Evolutionary conservation across 1,284 basidiomycete species (phyloP).

Genomic region (Somion occarium): DNA sequence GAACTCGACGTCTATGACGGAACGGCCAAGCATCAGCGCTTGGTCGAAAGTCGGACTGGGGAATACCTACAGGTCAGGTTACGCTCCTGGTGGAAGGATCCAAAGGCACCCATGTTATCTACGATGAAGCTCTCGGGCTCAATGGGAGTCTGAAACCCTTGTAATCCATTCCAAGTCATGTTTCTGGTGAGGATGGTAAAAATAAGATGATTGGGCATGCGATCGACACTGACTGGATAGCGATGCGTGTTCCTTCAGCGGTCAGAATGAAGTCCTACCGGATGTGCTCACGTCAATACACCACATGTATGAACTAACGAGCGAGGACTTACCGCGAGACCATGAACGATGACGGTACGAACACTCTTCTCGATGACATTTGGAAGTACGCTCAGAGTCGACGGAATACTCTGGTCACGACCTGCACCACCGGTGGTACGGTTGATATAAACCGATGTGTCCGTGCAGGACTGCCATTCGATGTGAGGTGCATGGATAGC

Average conservation of each 20-base stretch:
- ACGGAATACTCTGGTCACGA: conserved; percentile 54
- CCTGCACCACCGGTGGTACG: conserved; percentile 1
- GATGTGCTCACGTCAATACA: conserved; percentile 27
- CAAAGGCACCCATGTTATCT: conserved; percentile 61
- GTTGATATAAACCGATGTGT: conserved; percentile 48
- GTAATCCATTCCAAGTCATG: conserved; percentile 69
- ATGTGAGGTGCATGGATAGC: conserved; percentile 71
- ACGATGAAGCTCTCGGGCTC: conserved; percentile 61
- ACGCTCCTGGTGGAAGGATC: conserved; percentile 60
- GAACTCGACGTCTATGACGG: conserved; percentile 55
- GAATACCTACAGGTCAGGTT: conserved; percentile 31
- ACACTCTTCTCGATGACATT: conserved; percentile 73
- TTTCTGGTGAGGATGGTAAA: conserved; percentile 26
- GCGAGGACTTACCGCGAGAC: conserved; percentile 46
- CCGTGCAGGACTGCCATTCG: conserved; percentile 60
- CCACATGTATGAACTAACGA: too few species aligned
- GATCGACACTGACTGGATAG: conserved; percentile 31
- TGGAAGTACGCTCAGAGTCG: conserved; percentile 60
- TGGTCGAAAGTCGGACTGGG: too few species aligned
- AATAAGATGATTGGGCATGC: background rate
- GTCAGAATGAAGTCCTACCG: background rate
- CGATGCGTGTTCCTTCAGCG: background rate
- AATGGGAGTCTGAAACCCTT: conserved; percentile 71
- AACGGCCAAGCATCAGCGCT: background rate
- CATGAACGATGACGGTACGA: conserved; percentile 66